Base-by-base conservation (phyloP, 1,139 yeast species). In the Lodderomyces beijingensis region DNA sequence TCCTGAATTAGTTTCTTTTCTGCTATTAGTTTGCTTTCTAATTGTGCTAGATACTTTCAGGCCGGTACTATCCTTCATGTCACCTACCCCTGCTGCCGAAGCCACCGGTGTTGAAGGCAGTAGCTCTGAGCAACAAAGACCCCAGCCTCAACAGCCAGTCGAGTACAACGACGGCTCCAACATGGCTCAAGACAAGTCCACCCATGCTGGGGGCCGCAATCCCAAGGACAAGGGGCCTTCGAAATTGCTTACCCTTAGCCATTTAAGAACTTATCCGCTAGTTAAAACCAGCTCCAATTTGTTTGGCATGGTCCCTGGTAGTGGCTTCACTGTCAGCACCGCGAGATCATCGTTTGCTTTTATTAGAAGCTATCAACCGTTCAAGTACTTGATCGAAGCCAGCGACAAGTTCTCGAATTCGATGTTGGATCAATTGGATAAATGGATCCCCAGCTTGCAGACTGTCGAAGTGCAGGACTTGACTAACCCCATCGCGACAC, bases 401-500 rank as follows among this genome's bases (percentile, higher is more conserved):
- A 45, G 60, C 25, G 70, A 64, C 38, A 34, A 22, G 6, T 44
- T 57, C 34, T 55, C 62, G 3, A 68, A 70, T 39, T 37, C 41
- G 5, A 43, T 54, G 10, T 60, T 74, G 39, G 44, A 40, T 24
- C 51, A 51, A 31, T 47, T 73, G 22, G 79, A 74, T 40, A 41
- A 46, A 28, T 34, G 46, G 27, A 43, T 59, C 4, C 59, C 79
- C 0, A 43, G 50, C 26, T 55, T 64, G 35, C 66, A 64, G 42
- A 60, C 65, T 1, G 43, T 62, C 26, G 64, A 65, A 41, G 54
- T 58, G 39, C 50, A 57, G 25, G 69, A 69, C 39, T 46, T 70
- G 18, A 61, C 68, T 26, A 57, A 62, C 32, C 69, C 75, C 1
- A 56, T 72, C 32, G 55, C 68, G 3, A 53, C 59, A 33, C 79